Evolutionary conservation across 2,329 filamentous ascomycete species (phyloP).

Genomic region (Claviceps purpurea): DNA sequence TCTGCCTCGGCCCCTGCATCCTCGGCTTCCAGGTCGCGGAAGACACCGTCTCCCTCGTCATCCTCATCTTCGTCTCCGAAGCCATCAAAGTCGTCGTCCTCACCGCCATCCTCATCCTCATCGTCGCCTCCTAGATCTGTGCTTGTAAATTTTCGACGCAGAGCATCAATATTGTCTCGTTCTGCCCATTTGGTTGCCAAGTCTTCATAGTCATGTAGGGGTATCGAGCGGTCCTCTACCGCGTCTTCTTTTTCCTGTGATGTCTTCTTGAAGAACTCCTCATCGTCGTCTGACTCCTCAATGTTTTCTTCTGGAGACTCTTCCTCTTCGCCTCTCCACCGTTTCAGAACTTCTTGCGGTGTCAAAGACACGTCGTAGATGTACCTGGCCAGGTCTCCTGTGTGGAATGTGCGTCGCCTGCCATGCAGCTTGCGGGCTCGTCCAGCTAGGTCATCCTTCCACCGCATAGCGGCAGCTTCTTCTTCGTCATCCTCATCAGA

Average conservation of each 20-base stretch:
- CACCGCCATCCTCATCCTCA: conserved; percentile 29
- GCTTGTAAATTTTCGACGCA: conserved; percentile 65
- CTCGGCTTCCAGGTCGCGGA: conserved; percentile 62
- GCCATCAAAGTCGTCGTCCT: conserved; percentile 43
- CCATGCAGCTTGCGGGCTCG: conserved; percentile 61
- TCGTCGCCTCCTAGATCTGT: conserved; percentile 36
- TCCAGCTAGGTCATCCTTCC: conserved; percentile 78
- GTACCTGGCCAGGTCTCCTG: conserved; percentile 69
- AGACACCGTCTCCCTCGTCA: conserved; percentile 65
- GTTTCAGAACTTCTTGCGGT: conserved; percentile 59
- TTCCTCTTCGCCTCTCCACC: conserved; percentile 60
- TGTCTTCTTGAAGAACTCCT: conserved; percentile 53
- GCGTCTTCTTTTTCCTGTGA: conserved; percentile 54
- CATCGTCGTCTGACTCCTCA: conserved; percentile 36
- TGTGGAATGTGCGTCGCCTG: conserved; percentile 58
- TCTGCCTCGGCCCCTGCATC: conserved; percentile 27
- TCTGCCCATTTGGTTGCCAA: conserved; percentile 78
- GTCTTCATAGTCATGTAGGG: conserved; percentile 64
- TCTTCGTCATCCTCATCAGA: conserved; percentile 42
- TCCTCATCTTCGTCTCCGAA: conserved; percentile 42
- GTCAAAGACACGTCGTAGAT: conserved; percentile 78
- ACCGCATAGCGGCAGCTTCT: conserved; percentile 60
- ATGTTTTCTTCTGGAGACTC: conserved; percentile 45
- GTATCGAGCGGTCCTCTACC: conserved; percentile 69
- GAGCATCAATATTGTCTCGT: conserved; percentile 58